Conservation (phyloP, 164 flowering plant genomes). For the Nymphaea colorata region DNA sequence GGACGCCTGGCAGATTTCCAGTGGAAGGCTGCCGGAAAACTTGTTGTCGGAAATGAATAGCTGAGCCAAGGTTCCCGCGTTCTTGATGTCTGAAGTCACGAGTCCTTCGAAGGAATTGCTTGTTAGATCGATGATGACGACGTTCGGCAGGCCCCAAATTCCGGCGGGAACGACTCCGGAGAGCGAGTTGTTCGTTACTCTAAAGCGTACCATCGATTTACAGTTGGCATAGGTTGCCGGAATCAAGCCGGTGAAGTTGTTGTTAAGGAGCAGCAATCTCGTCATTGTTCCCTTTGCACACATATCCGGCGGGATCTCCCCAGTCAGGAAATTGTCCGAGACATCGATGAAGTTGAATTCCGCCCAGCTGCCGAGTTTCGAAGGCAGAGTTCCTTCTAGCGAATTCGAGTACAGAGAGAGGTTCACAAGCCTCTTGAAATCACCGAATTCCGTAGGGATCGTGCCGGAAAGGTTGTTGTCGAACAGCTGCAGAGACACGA, state of each 20-base stretch:
- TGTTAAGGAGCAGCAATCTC: constrained; percentile 41
- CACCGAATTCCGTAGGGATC: constrained; percentile 53
- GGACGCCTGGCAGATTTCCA: constrained; percentile 39
- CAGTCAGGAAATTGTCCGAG: constrained; percentile 54
- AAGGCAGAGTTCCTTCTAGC: constrained; percentile 60
- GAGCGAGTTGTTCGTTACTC: constrained; percentile 61
- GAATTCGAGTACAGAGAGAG: constrained; percentile 59
- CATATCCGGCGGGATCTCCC: constrained; percentile 84
- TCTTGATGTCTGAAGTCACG: constrained; percentile 36
- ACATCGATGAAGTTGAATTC: constrained; percentile 70
- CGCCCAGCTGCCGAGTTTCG: constrained; percentile 68
- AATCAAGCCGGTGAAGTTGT: constrained; percentile 58
- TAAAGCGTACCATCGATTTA: constrained; percentile 34
- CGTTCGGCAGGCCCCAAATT: constrained; percentile 66
- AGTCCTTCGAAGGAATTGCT: constrained; percentile 53
- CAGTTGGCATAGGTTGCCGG: constrained; percentile 65
- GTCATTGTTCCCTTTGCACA: constrained; percentile 66
- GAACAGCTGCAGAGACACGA: constrained; percentile 38
- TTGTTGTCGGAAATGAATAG: constrained; percentile 25
- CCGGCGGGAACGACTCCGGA: constrained; percentile 61
- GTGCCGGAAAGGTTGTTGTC: constrained; percentile 38
- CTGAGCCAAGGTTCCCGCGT: constrained; percentile 28
- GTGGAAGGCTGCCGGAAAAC: constrained; percentile 51
- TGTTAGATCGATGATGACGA: constrained; percentile 39
- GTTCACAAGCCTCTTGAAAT: constrained; percentile 42